A percentile compares a stretch with the other conserved stretches of the same genome.
These are phyloP conservation scores for Phytophthora parvispora DNA, from an alignment of 352 stramenopile genomes.

Conservation along the genomic window DNA sequence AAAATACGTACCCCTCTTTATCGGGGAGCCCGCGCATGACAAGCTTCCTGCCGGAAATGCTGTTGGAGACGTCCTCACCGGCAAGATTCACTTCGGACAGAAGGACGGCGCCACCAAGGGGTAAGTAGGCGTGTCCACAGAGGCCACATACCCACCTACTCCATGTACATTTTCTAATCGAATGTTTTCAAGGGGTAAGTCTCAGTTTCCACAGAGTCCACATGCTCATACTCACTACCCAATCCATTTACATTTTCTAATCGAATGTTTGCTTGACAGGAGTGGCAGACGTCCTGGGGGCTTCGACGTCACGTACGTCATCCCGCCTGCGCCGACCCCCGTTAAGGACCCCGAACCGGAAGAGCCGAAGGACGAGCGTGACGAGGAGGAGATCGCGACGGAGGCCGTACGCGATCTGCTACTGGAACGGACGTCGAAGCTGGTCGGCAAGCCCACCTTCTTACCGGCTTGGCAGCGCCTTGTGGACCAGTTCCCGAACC, in stretches of 20 bases:
- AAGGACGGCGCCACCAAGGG: conserved; percentile 75
- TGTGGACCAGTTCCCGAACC: conserved; percentile 57
- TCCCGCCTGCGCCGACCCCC: conserved; percentile 62
- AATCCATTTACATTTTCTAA: too few relatives aligned
- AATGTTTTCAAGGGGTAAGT: too few relatives aligned
- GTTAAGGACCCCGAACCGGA: conserved; percentile 75
- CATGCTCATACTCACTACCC: too few relatives aligned
- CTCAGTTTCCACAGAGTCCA: too few relatives aligned
- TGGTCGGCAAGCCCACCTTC: conserved; percentile 79
- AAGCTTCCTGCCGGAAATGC: conserved; percentile 69
- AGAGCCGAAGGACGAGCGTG: conserved; percentile 73
- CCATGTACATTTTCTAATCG: too few relatives aligned
- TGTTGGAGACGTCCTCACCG: conserved; percentile 71
- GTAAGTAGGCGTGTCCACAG: too few relatives aligned
- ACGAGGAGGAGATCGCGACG: conserved; percentile 71
- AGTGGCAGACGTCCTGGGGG: conserved; percentile 69
- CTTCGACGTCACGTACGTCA: conserved; percentile 82
- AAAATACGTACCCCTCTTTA: conserved; percentile 79
- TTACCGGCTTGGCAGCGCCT: conserved; percentile 60
- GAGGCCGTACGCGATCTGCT: conserved; percentile 84
- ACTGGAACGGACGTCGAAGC: conserved; percentile 70
- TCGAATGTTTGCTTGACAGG: too few relatives aligned
- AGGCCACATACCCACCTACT: too few relatives aligned
- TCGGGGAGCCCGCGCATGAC: conserved; percentile 77
- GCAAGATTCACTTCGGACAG: conserved; percentile 81